Evolutionary conservation across 208 protist genomes (phyloP), one percentile per base, ranked within the genome.

Genomic region (Wallacemonas rigidus): DNA sequence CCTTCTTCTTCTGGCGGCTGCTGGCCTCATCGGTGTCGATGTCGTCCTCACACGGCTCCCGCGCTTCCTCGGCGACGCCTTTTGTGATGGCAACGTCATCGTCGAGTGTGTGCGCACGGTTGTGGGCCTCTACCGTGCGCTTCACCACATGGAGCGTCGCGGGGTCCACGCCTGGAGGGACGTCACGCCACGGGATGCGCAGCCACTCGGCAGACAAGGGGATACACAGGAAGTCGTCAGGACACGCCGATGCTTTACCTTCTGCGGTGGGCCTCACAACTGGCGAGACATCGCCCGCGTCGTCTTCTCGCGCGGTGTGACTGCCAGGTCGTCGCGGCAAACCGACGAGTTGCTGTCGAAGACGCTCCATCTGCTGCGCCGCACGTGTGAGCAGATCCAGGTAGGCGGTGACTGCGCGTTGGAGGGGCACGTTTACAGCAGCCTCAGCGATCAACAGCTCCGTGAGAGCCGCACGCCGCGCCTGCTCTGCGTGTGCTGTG

Each of bases 401-500:
- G 63, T 83, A 83, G 39, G 39, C 53, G 8, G 56, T 38, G 7
- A 67, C 79, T 3, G 74, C 79, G 14, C 72, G 56, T 45, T 83
- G 79, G 67, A 87, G 85, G 12, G 79, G 79, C 15, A 90, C 77
- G 72, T 90, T 90, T 15, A 73, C 76, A 4, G 47, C 57, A 17
- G 63, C 48, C 51, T 90, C 85, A 40, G 61, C 50, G 36, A 26
- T 45, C 26, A 90, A 60, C 2, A 86, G 48, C 48, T 62, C 56
- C 17, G 41, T 55, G 38, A 87, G 12, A 1, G 26, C 71, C 9
- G 53, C 60, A 38, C 85, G 81, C 2, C 85, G 81, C n/a, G 9
- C 54, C 17, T 67, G 62, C 64, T 87, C 85, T 1, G 67, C 54
- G 2, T 60, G 15, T n/a, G 63, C 71, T 63, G 54, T 47, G 58